These are phyloP conservation scores for Yamadazyma siamensis DNA, from an alignment of 1,139 yeast genomes.

Conservation along the genomic window DNA sequence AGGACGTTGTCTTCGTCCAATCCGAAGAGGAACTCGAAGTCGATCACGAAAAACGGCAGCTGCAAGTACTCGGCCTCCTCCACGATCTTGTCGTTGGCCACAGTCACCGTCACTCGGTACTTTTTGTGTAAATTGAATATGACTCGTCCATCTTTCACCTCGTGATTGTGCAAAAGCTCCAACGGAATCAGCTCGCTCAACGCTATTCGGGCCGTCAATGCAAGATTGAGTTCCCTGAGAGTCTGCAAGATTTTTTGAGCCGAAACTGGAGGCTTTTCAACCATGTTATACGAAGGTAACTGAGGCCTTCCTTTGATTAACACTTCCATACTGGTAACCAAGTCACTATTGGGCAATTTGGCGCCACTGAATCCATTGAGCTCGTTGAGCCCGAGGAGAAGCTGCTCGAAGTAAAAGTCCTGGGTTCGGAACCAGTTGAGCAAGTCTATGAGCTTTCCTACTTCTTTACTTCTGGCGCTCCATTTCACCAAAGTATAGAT, in stretches of 20 bases:
- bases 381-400: conserved; percentile 48
- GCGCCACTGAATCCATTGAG: conserved; percentile 75
- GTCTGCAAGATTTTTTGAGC: conserved; percentile 59
- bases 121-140: conserved; percentile 62
- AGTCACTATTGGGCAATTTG: conserved; percentile 84
- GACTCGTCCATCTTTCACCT: conserved; percentile 73
- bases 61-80: conserved; percentile 32
- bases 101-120: conserved; percentile 33
- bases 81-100: conserved; percentile 45
- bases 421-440: conserved; percentile 79
- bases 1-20: conserved; percentile 19
- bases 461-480: conserved; percentile 71
- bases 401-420: conserved; percentile 69
- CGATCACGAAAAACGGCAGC: conserved; percentile 75
- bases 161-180: conserved; percentile 54
- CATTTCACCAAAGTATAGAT: conserved; percentile 84
- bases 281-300: conserved; percentile 62
- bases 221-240: conserved; percentile 66
- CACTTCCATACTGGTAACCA: conserved; percentile 84
- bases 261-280: conserved; percentile 49
- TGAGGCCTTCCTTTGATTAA: conserved; percentile 75
- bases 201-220: conserved; percentile 74
- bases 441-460: conserved; percentile 74
- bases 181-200: conserved; percentile 58
- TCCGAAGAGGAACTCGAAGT: conserved; percentile 63